Conservation (phyloP, 495 filamentous ascomycete species). For the Talaromyces thailandensis region DNA sequence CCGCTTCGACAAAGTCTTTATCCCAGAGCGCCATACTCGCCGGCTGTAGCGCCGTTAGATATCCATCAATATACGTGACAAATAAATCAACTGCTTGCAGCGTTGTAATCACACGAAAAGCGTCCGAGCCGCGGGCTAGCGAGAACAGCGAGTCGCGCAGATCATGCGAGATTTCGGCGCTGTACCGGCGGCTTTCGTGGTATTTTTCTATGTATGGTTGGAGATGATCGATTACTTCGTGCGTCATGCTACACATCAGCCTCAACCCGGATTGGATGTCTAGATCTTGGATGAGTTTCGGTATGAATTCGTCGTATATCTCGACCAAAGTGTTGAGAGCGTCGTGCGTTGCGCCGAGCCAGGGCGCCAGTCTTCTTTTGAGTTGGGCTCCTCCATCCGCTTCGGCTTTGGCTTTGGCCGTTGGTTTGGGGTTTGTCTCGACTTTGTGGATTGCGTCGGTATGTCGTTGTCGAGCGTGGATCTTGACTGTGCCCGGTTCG, state of each 20-base stretch:
- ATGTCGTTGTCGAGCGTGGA: conserved; percentile 2
- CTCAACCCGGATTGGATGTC: conserved; percentile 11
- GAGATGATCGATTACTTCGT: neutral
- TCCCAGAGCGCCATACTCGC: conserved; percentile 14
- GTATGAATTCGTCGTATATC: conserved; percentile 9
- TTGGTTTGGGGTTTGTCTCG: neutral
- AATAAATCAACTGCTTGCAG: conserved; percentile 5
- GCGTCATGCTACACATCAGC: conserved; percentile 6
- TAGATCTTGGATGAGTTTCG: conserved; percentile 7
- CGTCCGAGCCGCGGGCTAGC: neutral
- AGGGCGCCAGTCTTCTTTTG: conserved; percentile 8
- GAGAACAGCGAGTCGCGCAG: conserved; percentile 7
- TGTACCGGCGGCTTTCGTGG: conserved; percentile 10
- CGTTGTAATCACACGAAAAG: neutral
- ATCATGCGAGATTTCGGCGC: neutral
- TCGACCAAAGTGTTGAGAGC: conserved; percentile 9
- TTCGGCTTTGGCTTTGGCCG: neutral
- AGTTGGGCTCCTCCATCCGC: neutral
- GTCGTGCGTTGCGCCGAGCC: conserved; percentile 12
- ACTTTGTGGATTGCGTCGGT: neutral
- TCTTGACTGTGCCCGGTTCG: neutral
- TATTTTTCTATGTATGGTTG: conserved; percentile 8
- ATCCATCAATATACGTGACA: conserved; percentile 9
- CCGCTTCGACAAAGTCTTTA: conserved; percentile 7
- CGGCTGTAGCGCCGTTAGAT: conserved; percentile 8